Percentiles rank a stretch among this genome's conserved stretches.
Evolutionary conservation across 148 eudicot species (phyloP).

Genomic region (Drosera capensis): DNA sequence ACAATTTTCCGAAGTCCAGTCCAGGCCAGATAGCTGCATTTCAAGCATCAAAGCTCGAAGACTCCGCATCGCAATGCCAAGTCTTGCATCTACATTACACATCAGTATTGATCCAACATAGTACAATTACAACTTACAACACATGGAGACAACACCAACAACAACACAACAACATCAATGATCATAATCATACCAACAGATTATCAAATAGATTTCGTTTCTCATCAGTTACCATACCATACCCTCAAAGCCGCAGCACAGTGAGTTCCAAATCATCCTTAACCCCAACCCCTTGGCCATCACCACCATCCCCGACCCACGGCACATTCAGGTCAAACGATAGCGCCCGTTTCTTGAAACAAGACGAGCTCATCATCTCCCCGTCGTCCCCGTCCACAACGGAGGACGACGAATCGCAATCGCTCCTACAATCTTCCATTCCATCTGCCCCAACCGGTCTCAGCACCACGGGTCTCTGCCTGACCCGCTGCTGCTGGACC

Average conservation of each 20-base stretch:
- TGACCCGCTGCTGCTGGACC: neutral
- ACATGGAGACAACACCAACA: too few species aligned
- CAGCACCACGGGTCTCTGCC: constrained; percentile 6
- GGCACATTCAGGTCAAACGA: constrained; percentile 39
- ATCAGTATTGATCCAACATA: constrained; percentile 1
- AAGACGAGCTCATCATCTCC: constrained; percentile 12
- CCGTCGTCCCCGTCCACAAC: constrained; percentile 34
- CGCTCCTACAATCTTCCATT: constrained; percentile 41
- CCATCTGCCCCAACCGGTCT: constrained; percentile 24
- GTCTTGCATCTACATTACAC: neutral
- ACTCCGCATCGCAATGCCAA: neutral
- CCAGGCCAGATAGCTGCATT: too few species aligned
- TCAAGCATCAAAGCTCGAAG: neutral
- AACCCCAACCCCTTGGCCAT: too few species aligned
- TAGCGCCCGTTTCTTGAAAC: constrained; percentile 13
- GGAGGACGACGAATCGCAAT: constrained; percentile 53
- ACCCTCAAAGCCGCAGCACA: constrained; percentile 5
- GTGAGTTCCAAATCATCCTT: constrained; percentile 16
- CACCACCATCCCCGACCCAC: constrained; percentile 15
- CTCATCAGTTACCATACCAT: neutral
- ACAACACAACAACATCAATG: too few species aligned
- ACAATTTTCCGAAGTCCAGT: too few species aligned
- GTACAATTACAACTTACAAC: constrained; percentile 1
- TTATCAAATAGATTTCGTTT: neutral
- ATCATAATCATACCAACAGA: too few species aligned